Evolutionary conservation across 148 eudicot species (phyloP).

Genomic region (Mesembryanthemum crystallinum): DNA sequence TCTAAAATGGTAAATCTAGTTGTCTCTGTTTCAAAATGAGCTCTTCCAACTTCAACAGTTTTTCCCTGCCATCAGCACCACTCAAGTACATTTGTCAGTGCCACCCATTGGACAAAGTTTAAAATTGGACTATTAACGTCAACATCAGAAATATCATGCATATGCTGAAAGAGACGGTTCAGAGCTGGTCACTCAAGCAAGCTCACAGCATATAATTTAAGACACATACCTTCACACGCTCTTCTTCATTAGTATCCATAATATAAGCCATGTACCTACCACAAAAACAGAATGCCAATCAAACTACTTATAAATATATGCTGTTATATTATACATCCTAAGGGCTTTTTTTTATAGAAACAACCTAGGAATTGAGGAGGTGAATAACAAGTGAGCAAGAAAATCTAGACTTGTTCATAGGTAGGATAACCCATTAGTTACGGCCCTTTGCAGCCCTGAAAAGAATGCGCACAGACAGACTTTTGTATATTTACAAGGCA

Average conservation of each 20-base stretch:
- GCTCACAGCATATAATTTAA: neutral
- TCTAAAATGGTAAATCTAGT: constrained; percentile 93
- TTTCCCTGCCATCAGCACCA: constrained; percentile 50
- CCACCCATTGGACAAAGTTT: neutral
- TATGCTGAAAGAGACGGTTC: neutral
- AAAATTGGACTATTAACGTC: neutral
- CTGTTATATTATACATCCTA: too few relatives aligned
- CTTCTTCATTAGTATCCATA: constrained; percentile 99
- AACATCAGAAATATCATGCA: neutral
- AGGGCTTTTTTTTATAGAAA: too few relatives aligned
- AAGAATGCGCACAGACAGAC: too few relatives aligned
- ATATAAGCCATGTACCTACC: constrained; percentile 97
- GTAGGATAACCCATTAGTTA: too few relatives aligned
- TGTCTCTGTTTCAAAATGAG: constrained; percentile 88
- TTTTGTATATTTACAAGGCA: too few relatives aligned
- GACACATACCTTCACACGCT: constrained; percentile 69
- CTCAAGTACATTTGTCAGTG: neutral
- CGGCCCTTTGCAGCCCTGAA: too few relatives aligned
- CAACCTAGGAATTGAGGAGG: too few relatives aligned
- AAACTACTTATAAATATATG: too few relatives aligned
- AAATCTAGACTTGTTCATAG: too few relatives aligned
- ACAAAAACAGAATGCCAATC: constrained; percentile 9
- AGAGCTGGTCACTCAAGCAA: neutral
- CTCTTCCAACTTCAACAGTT: constrained; percentile 95
- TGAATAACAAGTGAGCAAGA: too few relatives aligned